Evolutionary conservation across 2,329 filamentous ascomycete genomes (phyloP).

Genomic region (Fusarium pseudoanthophilum): DNA sequence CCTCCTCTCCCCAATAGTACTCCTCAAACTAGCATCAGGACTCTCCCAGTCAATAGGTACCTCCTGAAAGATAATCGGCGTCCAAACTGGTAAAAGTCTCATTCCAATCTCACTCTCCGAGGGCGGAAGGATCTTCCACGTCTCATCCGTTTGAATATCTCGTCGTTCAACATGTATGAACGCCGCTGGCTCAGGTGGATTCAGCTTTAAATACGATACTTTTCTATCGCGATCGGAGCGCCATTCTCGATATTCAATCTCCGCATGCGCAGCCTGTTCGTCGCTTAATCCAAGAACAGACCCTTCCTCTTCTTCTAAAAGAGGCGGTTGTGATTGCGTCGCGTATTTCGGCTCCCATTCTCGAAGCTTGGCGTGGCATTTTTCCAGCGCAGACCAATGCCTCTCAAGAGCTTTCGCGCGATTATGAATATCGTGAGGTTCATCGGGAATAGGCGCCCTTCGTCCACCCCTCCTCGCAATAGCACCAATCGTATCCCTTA

Average conservation of each 20-base stretch:
- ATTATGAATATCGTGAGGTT: constrained; percentile 9
- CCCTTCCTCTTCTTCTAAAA: neutral
- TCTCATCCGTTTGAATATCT: constrained; percentile 19
- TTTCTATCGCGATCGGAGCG: constrained; percentile 17
- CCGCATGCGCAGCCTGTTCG: constrained; percentile 5
- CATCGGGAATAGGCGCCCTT: constrained; percentile 15
- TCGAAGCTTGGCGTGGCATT: constrained; percentile 25
- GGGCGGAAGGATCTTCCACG: neutral
- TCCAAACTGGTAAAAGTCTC: constrained; percentile 12
- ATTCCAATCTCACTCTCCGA: neutral
- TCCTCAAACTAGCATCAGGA: neutral
- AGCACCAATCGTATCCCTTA: constrained; percentile 16
- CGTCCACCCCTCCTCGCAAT: constrained; percentile 18
- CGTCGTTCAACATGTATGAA: constrained; percentile 6
- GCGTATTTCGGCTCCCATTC: constrained; percentile 26
- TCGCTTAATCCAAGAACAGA: constrained; percentile 8
- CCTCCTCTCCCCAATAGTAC: neutral
- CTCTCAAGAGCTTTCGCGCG: constrained; percentile 14
- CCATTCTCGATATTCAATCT: constrained; percentile 26
- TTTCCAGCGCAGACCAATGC: constrained; percentile 30
- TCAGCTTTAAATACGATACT: constrained; percentile 1
- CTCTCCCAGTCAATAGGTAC: constrained; percentile 13
- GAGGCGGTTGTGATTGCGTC: neutral
- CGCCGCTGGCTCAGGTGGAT: constrained; percentile 2
- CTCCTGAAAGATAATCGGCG: constrained; percentile 16